Evolutionary conservation across 306 rosid genomes (phyloP).

Genomic region (Mimosa bimucronata): DNA sequence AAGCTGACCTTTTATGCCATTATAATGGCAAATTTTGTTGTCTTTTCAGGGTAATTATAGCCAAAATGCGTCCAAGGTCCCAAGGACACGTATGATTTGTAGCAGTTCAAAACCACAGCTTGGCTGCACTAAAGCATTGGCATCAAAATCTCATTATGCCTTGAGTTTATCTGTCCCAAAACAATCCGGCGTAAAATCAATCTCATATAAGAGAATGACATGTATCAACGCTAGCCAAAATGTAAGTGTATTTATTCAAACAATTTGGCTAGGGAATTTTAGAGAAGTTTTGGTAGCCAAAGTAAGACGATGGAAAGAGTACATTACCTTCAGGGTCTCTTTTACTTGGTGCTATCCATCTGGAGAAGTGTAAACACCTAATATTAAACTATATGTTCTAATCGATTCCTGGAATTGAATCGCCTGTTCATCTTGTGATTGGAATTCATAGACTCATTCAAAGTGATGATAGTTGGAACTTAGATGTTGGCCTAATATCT

Average conservation of each 20-base stretch:
- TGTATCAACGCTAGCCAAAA: constrained; percentile 51
- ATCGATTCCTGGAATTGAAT: constrained; percentile 17
- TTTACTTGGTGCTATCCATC: not conserved
- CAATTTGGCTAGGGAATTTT: constrained; percentile 14
- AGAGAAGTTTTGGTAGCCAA: not conserved
- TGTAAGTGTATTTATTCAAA: constrained; percentile 43
- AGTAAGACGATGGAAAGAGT: constrained; percentile 3
- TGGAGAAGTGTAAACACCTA: constrained; percentile 3
- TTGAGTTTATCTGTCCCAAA: constrained; percentile 35
- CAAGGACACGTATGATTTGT: constrained; percentile 33
- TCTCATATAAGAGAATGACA: constrained; percentile 45
- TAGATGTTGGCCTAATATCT: constrained; percentile 33
- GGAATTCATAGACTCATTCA: not conserved
- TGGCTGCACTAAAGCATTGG: constrained; percentile 36
- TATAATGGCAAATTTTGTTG: not conserved
- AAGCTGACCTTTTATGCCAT: not conserved
- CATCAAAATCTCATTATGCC: constrained; percentile 47
- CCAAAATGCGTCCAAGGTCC: constrained; percentile 36
- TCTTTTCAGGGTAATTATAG: constrained; percentile 46
- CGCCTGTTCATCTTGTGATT: not conserved
- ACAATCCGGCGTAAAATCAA: constrained; percentile 42
- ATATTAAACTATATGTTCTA: not conserved
- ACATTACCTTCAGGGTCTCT: constrained; percentile 3
- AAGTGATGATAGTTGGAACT: constrained; percentile 7
- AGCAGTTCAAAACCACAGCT: constrained; percentile 20